Percentiles rank a stretch among this genome's conserved stretches.
Conservation (phyloP, 495 filamentous ascomycete species). For the Recurvomyces mirabilis region DNA sequence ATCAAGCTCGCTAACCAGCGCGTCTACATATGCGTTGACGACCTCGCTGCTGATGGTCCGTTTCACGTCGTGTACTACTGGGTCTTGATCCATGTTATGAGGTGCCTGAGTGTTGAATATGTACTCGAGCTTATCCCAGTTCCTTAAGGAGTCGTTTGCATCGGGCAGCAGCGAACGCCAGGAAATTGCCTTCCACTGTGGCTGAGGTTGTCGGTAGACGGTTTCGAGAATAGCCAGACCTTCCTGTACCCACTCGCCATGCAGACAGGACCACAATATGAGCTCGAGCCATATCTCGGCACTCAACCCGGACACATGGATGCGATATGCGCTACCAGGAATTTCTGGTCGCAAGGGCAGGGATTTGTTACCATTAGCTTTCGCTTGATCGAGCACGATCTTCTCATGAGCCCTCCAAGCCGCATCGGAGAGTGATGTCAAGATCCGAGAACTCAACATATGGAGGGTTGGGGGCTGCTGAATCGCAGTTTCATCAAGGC, state of each 20-base stretch:
- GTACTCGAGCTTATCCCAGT: constrained; percentile 12
- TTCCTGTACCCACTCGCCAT: constrained; percentile 46
- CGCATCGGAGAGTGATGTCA: constrained; percentile 52
- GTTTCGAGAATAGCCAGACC: constrained; percentile 39
- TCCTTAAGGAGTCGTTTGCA: neutral
- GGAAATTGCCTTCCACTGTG: constrained; percentile 26
- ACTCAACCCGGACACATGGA: constrained; percentile 41
- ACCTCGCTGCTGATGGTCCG: constrained; percentile 50
- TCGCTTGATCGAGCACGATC: constrained; percentile 34
- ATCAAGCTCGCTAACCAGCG: constrained; percentile 35
- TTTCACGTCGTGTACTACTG: constrained; percentile 13
- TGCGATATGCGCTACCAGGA: constrained; percentile 40
- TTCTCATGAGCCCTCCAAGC: constrained; percentile 45
- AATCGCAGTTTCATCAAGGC: constrained; percentile 30
- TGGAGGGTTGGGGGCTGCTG: constrained; percentile 49
- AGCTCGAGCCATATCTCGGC: constrained; percentile 56
- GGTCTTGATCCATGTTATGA: constrained; percentile 2
- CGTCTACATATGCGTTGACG: constrained; percentile 41
- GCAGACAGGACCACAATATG: constrained; percentile 55
- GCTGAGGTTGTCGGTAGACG: constrained; percentile 18
- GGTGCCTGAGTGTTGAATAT: constrained; percentile 4
- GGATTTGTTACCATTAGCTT: constrained; percentile 33
- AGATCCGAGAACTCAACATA: constrained; percentile 45
- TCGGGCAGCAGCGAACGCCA: constrained; percentile 22
- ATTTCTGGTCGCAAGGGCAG: constrained; percentile 34